These are phyloP conservation scores for Cadophora sp. DNA, from an alignment of 2,329 filamentous ascomycete species.

Conservation along the genomic window DNA sequence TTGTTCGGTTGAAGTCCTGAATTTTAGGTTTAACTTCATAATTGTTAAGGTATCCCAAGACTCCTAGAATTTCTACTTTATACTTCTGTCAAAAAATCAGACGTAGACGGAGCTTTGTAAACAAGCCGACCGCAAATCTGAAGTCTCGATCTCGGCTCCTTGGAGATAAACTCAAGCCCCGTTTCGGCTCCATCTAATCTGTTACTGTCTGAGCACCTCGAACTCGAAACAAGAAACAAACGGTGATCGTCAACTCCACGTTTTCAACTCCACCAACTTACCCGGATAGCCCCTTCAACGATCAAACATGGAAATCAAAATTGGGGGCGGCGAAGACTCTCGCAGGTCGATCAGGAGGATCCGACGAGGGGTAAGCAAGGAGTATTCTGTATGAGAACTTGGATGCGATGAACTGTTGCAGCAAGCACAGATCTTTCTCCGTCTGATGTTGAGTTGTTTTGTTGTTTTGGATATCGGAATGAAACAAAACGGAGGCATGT, in stretches of 20 bases:
- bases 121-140: neutral
- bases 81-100: neutral
- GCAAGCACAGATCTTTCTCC: neutral
- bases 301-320: neutral
- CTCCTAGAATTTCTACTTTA: neutral
- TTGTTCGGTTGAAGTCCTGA: neutral
- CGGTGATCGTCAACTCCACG: slow-evolving; percentile 9
- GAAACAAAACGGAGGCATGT: neutral
- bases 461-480: slow-evolving; percentile 11
- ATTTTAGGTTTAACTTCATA: neutral
- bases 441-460: slow-evolving; percentile 7
- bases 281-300: neutral
- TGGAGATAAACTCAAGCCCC: neutral
- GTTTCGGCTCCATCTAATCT: slow-evolving; percentile 7
- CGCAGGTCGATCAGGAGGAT: neutral
- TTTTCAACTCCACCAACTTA: neutral
- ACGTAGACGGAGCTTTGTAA: neutral
- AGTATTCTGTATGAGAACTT: neutral
- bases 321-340: slow-evolving; percentile 1
- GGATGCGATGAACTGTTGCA: slow-evolving; percentile 8
- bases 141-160: neutral
- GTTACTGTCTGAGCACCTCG: neutral
- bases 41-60: neutral
- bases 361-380: neutral
- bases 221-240: slow-evolving; percentile 13